phyloP scores from a whole-genome alignment of 1,284 basidiomycete genomes.

The Austroboletus novae-zelandiae region DNA sequence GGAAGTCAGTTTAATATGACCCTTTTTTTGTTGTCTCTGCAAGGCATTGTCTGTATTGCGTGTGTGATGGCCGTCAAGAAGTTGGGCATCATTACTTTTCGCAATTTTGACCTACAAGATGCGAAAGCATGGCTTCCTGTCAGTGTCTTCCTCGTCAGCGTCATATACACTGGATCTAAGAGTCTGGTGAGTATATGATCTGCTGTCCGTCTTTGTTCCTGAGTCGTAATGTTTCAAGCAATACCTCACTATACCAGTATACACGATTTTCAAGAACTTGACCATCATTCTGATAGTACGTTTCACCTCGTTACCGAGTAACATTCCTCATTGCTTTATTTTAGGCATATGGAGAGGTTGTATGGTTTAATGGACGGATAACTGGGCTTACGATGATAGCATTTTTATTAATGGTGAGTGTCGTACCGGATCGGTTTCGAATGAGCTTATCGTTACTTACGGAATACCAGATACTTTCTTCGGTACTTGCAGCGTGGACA shows the following conservation, averaged over 20 bases:
- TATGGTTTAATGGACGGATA: conserved; percentile 94
- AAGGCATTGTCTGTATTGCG: conserved; percentile 82
- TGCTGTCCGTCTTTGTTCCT: background rate
- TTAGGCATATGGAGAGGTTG: conserved; percentile 93
- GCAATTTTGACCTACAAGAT: conserved; percentile 82
- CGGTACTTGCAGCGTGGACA: conserved; percentile 93
- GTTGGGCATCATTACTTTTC: conserved; percentile 84
- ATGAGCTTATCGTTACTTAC: background rate
- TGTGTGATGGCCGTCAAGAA: conserved; percentile 79
- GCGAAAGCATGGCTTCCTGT: conserved; percentile 95
- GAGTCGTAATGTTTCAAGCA: conserved; percentile 52
- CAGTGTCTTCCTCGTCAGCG: conserved; percentile 86
- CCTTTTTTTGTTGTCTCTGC: conserved; percentile 90
- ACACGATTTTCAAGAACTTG: conserved; percentile 99
- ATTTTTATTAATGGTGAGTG: conserved; percentile 87
- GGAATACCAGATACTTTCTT: conserved; percentile 76
- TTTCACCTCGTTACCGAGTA: conserved; percentile 9
- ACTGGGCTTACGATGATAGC: conserved; percentile 87
- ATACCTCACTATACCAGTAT: conserved; percentile 90
- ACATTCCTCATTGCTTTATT: conserved; percentile 5
- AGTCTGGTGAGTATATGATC: conserved; percentile 68
- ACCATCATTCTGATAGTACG: conserved; percentile 96
- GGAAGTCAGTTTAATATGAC: conserved; percentile 96
- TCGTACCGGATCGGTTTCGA: conserved; percentile 1
- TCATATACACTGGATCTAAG: conserved; percentile 99